These are phyloP conservation scores for Gymnopilus junonius DNA, from an alignment of 768 basidiomycete genomes.

Conservation along the genomic window DNA sequence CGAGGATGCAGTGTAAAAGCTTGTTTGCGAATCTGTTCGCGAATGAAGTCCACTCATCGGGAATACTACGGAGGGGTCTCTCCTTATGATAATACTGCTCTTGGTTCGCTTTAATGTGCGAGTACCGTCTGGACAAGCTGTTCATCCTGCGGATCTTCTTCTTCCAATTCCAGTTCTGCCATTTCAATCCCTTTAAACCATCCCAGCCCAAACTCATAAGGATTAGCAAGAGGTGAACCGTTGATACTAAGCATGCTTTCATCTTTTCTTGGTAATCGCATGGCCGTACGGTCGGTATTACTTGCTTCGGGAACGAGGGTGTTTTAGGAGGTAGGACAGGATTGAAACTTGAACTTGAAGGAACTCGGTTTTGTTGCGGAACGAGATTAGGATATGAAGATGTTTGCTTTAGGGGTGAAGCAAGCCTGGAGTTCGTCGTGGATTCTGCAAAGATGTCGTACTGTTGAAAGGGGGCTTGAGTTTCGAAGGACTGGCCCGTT, in stretches of 20 bases:
- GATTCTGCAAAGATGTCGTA: constrained; percentile 32
- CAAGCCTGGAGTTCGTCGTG: constrained; percentile 43
- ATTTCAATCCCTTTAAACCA: constrained; percentile 56
- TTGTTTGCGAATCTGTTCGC: constrained; percentile 57
- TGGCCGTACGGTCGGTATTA: constrained; percentile 38
- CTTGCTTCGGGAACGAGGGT: constrained; percentile 46
- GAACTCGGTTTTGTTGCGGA: constrained; percentile 40
- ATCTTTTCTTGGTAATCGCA: constrained; percentile 72
- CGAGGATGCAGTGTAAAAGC: constrained; percentile 43
- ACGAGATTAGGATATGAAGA: constrained; percentile 31
- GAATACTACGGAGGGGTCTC: constrained; percentile 54
- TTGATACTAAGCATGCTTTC: constrained; percentile 84
- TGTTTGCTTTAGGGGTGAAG: constrained; percentile 57
- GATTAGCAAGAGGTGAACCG: constrained; percentile 82
- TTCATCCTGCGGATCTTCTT: constrained; percentile 30
- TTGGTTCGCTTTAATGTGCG: constrained; percentile 50
- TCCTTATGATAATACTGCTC: constrained; percentile 65
- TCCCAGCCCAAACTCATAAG: constrained; percentile 66
- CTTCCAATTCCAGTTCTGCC: constrained; percentile 38
- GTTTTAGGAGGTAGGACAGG: constrained; percentile 65
- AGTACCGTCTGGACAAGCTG: constrained; percentile 29
- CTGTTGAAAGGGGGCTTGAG: constrained; percentile 48
- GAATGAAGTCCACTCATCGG: constrained; percentile 41
- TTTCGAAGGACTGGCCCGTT: constrained; percentile 53
- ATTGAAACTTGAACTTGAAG: constrained; percentile 74